phyloP scores from a whole-genome alignment of 768 basidiomycete genomes.

The Phlebiopsis flavidoalba region DNA sequence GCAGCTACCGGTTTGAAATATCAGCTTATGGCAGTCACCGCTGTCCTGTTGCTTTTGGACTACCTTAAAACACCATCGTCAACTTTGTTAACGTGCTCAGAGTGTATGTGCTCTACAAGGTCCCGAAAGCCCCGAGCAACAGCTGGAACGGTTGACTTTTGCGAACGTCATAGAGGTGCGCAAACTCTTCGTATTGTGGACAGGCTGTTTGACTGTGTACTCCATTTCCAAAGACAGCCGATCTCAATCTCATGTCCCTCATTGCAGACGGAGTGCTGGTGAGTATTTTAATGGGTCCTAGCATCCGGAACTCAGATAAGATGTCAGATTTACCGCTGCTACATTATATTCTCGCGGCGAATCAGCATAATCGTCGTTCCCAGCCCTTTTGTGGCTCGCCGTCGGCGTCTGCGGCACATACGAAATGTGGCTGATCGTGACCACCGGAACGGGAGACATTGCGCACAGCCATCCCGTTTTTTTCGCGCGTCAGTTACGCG shows the following conservation, averaged over 20 bases:
- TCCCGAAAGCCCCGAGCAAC: conserved; percentile 25
- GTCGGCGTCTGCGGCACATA: conserved; percentile 1
- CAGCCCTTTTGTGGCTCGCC: conserved; percentile 18
- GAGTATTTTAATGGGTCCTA: not conserved
- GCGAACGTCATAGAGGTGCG: conserved; percentile 36
- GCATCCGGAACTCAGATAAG: not conserved
- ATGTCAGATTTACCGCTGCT: conserved; percentile 19
- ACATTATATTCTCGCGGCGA: conserved; percentile 15
- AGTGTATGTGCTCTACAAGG: conserved; percentile 33
- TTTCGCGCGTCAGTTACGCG: conserved; percentile 3
- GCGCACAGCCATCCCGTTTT: not conserved
- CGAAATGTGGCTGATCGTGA: conserved; percentile 5
- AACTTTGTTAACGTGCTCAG: conserved; percentile 36
- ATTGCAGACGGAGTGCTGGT: conserved; percentile 11
- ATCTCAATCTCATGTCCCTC: conserved; percentile 7
- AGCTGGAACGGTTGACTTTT: conserved; percentile 34
- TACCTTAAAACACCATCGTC: conserved; percentile 34
- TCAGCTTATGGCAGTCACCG: conserved; percentile 29
- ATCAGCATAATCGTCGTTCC: conserved; percentile 6
- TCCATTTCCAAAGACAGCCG: not conserved
- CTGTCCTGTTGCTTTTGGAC: conserved; percentile 35
- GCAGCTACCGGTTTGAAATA: conserved; percentile 24
- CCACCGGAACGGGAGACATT: not conserved
- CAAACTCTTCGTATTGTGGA: too few species aligned
- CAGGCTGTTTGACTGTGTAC: too few species aligned